Evolutionary conservation across 768 basidiomycete genomes (phyloP).

Genomic region (Leccinum disarticulatum): DNA sequence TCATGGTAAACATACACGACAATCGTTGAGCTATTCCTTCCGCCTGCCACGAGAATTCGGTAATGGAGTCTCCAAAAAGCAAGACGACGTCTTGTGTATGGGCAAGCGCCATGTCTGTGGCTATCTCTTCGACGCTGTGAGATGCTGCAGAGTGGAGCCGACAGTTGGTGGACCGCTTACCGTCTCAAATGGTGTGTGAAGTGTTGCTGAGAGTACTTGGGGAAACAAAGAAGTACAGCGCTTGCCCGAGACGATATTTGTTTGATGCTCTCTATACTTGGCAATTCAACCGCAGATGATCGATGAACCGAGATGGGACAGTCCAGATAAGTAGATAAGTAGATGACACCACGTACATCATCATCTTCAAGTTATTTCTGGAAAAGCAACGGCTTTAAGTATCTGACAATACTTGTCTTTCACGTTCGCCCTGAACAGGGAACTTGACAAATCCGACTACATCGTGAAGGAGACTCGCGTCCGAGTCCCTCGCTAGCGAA

Average conservation of each 20-base stretch:
- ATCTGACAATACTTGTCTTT: no score
- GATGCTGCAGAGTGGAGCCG: background rate
- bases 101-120: slow-evolving; percentile 48
- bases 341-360: background rate
- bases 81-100: slow-evolving; percentile 62
- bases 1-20: slow-evolving; percentile 33
- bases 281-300: background rate
- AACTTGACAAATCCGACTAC: no score
- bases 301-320: background rate
- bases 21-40: slow-evolving; percentile 69
- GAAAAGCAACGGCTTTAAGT: background rate
- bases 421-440: no score
- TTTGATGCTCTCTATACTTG: background rate
- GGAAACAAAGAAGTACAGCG: background rate
- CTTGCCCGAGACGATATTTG: background rate
- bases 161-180: background rate
- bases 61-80: slow-evolving; percentile 83
- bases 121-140: background rate
- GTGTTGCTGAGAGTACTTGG: background rate
- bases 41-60: slow-evolving; percentile 61
- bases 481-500: no score
- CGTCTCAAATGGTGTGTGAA: background rate
- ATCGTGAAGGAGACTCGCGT: no score
- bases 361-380: background rate
- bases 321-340: background rate